Conservation (phyloP, 305 asterid genomes). For the Fraxinus angustifolia region DNA sequence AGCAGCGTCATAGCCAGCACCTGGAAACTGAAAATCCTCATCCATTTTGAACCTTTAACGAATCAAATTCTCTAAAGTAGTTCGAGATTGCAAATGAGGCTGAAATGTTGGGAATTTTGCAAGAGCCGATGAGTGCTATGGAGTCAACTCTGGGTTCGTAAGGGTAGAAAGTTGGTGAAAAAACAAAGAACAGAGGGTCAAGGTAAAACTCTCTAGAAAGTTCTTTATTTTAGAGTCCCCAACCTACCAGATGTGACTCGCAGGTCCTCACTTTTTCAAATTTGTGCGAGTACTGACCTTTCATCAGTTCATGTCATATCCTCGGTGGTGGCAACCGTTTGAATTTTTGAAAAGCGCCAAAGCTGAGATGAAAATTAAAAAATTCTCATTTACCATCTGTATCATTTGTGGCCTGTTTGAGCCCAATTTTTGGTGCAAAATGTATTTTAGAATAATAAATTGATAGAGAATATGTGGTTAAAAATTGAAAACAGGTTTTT, state of each 20-base stretch:
- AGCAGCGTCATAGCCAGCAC: not conserved
- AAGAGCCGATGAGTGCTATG: not conserved
- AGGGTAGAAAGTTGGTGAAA: not conserved
- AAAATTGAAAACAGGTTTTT: no score
- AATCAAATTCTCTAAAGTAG: not conserved
- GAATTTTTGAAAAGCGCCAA: not conserved
- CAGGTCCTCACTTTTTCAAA: not conserved
- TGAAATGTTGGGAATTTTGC: not conserved
- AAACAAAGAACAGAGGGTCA: not conserved
- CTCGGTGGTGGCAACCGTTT: not conserved
- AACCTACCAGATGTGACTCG: not conserved
- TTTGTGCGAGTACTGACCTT: not conserved
- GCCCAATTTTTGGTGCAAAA: no score
- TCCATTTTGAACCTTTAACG: constrained; percentile 17
- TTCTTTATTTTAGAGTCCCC: not conserved
- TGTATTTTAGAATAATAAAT: no score
- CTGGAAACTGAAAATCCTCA: constrained; percentile 29
- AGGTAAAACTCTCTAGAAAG: constrained; percentile 17
- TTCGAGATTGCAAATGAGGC: not conserved
- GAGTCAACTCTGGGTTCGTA: not conserved
- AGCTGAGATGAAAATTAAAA: not conserved
- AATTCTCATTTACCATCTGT: not conserved
- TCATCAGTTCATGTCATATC: not conserved
- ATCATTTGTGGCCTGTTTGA: not conserved
- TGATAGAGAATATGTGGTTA: no score